phyloP scores from a whole-genome alignment of 768 basidiomycete species.

The Calocybe cyanea region DNA sequence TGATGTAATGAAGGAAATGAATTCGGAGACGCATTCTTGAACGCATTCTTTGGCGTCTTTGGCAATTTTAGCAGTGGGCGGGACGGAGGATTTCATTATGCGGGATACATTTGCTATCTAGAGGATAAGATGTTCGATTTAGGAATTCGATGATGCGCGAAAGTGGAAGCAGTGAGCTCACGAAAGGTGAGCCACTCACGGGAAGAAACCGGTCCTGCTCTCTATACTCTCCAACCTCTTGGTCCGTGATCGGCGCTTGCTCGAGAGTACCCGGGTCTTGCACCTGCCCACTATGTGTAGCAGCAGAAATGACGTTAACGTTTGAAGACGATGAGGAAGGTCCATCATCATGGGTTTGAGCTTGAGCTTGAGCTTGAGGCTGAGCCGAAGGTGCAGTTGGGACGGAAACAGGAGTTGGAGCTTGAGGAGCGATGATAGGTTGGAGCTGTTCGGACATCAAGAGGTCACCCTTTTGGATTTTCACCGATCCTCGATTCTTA shows the following conservation, averaged over 20 bases:
- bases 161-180: not conserved
- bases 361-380: too few species aligned
- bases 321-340: too few species aligned
- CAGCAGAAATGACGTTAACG: too few species aligned
- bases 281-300: too few species aligned
- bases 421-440: too few species aligned
- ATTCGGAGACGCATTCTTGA: constrained; percentile 97
- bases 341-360: too few species aligned
- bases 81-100: constrained; percentile 93
- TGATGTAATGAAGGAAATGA: constrained; percentile 96
- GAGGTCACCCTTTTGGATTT: too few species aligned
- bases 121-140: too few species aligned
- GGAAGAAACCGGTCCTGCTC: constrained; percentile 96
- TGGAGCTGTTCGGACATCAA: too few species aligned
- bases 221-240: constrained; percentile 90
- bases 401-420: too few species aligned
- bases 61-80: constrained; percentile 89
- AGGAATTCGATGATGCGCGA: not conserved
- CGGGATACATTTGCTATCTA: constrained; percentile 98
- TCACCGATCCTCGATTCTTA: too few species aligned
- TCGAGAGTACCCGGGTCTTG: constrained; percentile 41
- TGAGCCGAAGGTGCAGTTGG: constrained; percentile 33
- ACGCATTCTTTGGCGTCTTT: constrained; percentile 99
- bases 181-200: constrained; percentile 38
- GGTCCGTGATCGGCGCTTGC: constrained; percentile 78